Base-by-base conservation (phyloP, 169 alveolate genomes). In the Plasmodium ovale region DNA sequence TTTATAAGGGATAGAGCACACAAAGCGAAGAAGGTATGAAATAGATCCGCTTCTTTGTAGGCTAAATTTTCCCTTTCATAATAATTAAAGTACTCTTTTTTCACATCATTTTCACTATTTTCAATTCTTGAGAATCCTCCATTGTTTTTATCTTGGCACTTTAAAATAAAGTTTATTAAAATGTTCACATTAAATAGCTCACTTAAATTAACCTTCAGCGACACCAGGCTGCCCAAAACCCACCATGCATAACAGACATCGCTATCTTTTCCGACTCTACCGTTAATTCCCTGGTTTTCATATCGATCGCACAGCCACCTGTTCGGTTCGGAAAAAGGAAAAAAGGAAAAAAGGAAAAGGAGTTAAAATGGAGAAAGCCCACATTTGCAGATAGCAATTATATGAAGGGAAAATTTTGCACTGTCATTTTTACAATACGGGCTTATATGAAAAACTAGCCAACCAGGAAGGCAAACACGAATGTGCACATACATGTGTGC, bases 191-290 rank as follows among this genome's bases (percentile, higher is more conserved):
- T 77, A 21, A 77, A 77, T 35, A 60, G 31, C 33, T 77, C 23
- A 5, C 69, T 64, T 29, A 77, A 31, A 60, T 60, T 60, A 33
- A 31, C 31, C 44, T 62, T 77, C 56, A 77, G 29, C 12, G 77
- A 25, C 23, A 64, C 68, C 39, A 93, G 69, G 37, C 95, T 89
- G 16, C 93, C 91, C 67, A 93, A 72, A 37, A 87, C 60, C 96
- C 96, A 93, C 91, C 92, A 93, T 23, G 94, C 69, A 79, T 93
- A 93, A 64, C 96, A 93, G 19, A 93, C 92, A 53, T 93, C 96
- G 53, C 88, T 91, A 6, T 91, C 54, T 58, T 93, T 93, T 42
- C 94, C 95, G 0, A 88, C 92, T 9, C 95, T 54, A 14, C 96
- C 96, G n/a, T 87, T 88, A 42, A 93, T 88, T 4, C 94, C 95